Evolutionary conservation across 345 rosid species (phyloP).

Genomic region (Boechera stricta): DNA sequence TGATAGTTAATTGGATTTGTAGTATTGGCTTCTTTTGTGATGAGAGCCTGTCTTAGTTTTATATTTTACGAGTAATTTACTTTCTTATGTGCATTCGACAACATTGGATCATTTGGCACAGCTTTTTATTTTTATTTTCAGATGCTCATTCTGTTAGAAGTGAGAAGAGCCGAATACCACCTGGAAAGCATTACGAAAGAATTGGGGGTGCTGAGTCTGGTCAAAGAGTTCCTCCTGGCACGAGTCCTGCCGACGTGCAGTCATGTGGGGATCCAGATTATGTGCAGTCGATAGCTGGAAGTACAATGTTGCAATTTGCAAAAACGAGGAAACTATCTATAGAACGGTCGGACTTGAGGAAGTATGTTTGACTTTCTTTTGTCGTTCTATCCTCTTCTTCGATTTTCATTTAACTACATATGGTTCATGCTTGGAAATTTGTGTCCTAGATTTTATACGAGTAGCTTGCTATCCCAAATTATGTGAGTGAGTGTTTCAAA

Average conservation of each 20-base stretch:
- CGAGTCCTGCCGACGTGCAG: slow-evolving; percentile 59
- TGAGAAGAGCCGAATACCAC: slow-evolving; percentile 51
- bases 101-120: slow-evolving; percentile 13
- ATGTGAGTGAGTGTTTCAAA: slow-evolving; percentile 16
- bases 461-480: slow-evolving; percentile 30
- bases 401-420: slow-evolving; percentile 9
- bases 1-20: slow-evolving; percentile 4
- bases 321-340: slow-evolving; percentile 90
- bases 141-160: slow-evolving; percentile 52
- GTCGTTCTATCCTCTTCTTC: neutral
- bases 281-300: slow-evolving; percentile 69
- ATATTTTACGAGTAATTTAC: neutral
- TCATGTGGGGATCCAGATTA: slow-evolving; percentile 68
- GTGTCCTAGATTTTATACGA: slow-evolving; percentile 9
- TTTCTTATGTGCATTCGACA: slow-evolving; percentile 14
- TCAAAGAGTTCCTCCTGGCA: slow-evolving; percentile 48
- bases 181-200: slow-evolving; percentile 51
- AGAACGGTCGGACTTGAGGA: slow-evolving; percentile 85
- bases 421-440: slow-evolving; percentile 9
- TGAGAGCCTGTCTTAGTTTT: slow-evolving; percentile 17
- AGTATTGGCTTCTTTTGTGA: slow-evolving; percentile 19
- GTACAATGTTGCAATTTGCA: slow-evolving; percentile 83
- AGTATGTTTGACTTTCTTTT: slow-evolving; percentile 56
- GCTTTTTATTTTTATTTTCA: slow-evolving; percentile 16
- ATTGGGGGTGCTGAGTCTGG: slow-evolving; percentile 50